Conservation (phyloP, 2,329 filamentous ascomycete species). For the Trichoderma oligosporum region DNA sequence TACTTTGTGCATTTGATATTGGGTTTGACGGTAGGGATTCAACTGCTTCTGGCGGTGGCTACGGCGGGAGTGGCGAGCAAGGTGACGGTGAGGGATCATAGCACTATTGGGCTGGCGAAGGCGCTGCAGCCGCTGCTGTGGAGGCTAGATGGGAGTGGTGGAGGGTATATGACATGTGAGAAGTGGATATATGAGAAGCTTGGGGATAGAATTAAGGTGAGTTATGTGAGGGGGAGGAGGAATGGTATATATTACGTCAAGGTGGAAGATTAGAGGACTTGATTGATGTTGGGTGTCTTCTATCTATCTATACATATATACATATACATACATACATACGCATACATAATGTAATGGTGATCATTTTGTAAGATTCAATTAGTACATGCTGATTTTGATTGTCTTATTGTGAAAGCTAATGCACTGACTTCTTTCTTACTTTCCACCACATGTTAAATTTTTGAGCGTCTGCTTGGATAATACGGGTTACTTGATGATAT, state of each 20-base stretch:
- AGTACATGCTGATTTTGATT: too few relatives aligned
- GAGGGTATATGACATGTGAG: slow-evolving; percentile 22
- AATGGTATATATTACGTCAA: slow-evolving; percentile 14
- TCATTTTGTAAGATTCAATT: too few relatives aligned
- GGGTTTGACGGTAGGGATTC: slow-evolving; percentile 31
- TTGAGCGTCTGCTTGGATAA: too few relatives aligned
- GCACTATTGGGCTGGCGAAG: slow-evolving; percentile 24
- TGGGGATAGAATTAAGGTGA: neutral
- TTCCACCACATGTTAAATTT: too few relatives aligned
- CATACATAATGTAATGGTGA: too few relatives aligned
- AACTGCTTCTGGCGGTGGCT: slow-evolving; percentile 29
- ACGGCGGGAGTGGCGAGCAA: slow-evolving; percentile 26
- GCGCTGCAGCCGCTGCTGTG: slow-evolving; percentile 23
- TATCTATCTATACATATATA: neutral
- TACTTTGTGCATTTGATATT: slow-evolving; percentile 32
- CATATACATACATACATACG: too few relatives aligned
- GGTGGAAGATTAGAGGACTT: neutral
- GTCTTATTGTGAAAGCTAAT: too few relatives aligned
- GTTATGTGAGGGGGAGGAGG: slow-evolving; percentile 3
- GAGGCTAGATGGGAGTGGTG: slow-evolving; percentile 21
- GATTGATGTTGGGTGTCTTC: neutral
- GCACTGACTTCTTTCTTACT: too few relatives aligned
- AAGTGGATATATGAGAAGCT: slow-evolving; percentile 21
- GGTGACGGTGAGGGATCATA: slow-evolving; percentile 29
- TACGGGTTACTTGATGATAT: too few relatives aligned